A percentile compares a stretch with the other conserved stretches of the same genome.
Evolutionary conservation across 169 alveolate species (phyloP).

Genomic region (Plasmodium knowlesi): DNA sequence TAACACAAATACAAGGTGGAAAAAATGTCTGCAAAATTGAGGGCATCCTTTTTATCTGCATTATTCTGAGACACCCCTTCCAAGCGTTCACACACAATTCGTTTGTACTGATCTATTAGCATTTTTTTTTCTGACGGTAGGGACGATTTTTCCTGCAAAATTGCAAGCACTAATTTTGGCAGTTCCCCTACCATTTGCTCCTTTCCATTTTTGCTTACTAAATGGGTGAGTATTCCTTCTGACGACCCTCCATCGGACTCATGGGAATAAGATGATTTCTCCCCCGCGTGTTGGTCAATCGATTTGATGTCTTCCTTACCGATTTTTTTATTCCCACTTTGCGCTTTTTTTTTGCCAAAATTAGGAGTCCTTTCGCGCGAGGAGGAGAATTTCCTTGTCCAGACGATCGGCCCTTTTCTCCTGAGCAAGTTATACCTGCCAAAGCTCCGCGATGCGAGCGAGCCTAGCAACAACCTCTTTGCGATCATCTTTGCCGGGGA

Average conservation of each 20-base stretch:
- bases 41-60: not conserved
- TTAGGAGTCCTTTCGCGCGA: not conserved
- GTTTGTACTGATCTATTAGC: constrained; percentile 21
- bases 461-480: not conserved
- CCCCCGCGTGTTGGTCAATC: not conserved
- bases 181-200: not conserved
- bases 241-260: not conserved
- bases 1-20: constrained; percentile 46
- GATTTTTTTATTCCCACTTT: not conserved
- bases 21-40: constrained; percentile 34
- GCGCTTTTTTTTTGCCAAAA: not conserved
- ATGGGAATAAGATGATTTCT: not conserved
- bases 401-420: not conserved
- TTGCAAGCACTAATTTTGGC: constrained; percentile 15
- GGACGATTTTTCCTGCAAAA: not conserved
- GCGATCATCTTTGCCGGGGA: not conserved
- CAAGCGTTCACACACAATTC: not conserved
- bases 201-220: not conserved
- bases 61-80: not conserved
- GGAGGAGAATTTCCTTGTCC: not conserved
- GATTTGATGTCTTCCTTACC: not conserved
- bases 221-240: not conserved
- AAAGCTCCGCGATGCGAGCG: not conserved
- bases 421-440: not conserved
- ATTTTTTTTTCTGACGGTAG: not conserved